Conservation (phyloP, 257 asterid genomes). For the Capsicum baccatum region DNA sequence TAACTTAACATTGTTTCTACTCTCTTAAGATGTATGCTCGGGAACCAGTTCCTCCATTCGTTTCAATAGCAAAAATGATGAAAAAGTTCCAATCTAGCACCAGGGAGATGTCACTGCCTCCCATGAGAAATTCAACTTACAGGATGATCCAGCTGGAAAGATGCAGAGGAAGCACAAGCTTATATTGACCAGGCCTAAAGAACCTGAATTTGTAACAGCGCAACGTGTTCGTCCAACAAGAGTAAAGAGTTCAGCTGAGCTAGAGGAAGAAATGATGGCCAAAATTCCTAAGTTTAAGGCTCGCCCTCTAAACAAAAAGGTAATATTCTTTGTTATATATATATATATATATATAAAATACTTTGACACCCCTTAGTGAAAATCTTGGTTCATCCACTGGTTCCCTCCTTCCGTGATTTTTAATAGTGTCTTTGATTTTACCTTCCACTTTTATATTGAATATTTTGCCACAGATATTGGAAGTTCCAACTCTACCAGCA, state of each 20-base stretch:
- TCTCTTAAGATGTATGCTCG: slow-evolving; percentile 67
- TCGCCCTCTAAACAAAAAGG: slow-evolving; percentile 86
- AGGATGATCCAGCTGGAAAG: slow-evolving; percentile 41
- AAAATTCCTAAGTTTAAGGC: slow-evolving; percentile 93
- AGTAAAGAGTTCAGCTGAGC: slow-evolving; percentile 80
- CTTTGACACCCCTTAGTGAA: too few relatives aligned
- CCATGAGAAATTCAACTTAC: slow-evolving; percentile 47
- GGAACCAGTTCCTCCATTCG: slow-evolving; percentile 74
- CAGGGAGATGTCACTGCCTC: slow-evolving; percentile 59
- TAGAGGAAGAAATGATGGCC: slow-evolving; percentile 95
- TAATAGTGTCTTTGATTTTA: neutral
- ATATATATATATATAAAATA: too few relatives aligned
- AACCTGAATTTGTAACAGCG: slow-evolving; percentile 89
- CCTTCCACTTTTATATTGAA: neutral
- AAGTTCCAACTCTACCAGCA: slow-evolving; percentile 64
- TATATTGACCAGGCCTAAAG: slow-evolving; percentile 84
- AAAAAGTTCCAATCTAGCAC: slow-evolving; percentile 83
- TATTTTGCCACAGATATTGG: slow-evolving; percentile 57
- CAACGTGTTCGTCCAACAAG: slow-evolving; percentile 76
- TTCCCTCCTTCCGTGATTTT: neutral
- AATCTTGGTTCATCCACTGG: too few relatives aligned
- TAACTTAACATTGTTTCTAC: neutral
- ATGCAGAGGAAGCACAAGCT: slow-evolving; percentile 63
- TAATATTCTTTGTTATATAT: slow-evolving; percentile 7
- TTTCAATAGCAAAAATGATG: slow-evolving; percentile 93